Percentiles rank a stretch among this genome's conserved stretches.
Conservation (phyloP, 1,284 basidiomycete species). For the Vanrija humicola region DNA sequence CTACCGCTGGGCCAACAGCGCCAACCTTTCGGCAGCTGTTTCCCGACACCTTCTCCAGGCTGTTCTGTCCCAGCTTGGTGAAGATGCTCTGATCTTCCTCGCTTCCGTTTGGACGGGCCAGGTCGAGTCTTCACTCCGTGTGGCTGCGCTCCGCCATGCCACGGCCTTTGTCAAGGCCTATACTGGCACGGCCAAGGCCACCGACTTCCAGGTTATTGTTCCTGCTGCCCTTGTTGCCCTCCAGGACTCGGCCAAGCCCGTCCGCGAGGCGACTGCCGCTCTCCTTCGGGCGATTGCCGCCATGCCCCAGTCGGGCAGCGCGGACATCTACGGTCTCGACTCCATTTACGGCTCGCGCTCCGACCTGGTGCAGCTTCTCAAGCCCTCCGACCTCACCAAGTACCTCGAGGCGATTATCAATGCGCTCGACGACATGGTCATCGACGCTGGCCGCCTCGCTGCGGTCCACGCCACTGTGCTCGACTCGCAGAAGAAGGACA, state of each 20-base stretch:
- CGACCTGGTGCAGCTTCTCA: constrained; percentile 74
- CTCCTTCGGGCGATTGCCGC: constrained; percentile 49
- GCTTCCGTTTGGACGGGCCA: constrained; percentile 60
- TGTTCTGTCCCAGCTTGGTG: constrained; percentile 66
- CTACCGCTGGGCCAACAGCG: constrained; percentile 61
- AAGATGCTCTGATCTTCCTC: constrained; percentile 76
- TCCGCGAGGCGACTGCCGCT: constrained; percentile 65
- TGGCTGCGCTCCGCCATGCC: constrained; percentile 73
- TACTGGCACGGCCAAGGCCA: constrained; percentile 11
- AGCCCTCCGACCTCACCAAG: constrained; percentile 63
- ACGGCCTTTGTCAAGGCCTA: constrained; percentile 57
- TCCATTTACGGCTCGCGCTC: constrained; percentile 67
- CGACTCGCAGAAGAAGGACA: constrained; percentile 50
- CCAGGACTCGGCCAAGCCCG: constrained; percentile 53
- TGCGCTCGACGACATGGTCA: constrained; percentile 61
- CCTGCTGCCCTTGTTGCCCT: constrained; percentile 71
- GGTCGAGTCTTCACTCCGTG: constrained; percentile 52
- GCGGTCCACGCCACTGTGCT: constrained; percentile 55
- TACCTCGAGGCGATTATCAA: constrained; percentile 62
- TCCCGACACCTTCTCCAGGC: constrained; percentile 59
- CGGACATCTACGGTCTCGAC: constrained; percentile 74
- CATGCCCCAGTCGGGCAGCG: constrained; percentile 35
- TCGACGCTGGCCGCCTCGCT: constrained; percentile 64
- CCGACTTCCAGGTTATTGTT: constrained; percentile 79
- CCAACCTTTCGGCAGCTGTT: constrained; percentile 52